A percentile compares a stretch with the other conserved stretches of the same genome.
phyloP scores from a whole-genome alignment of 148 eudicot genomes.

The Rhododendron kiyosumense region DNA sequence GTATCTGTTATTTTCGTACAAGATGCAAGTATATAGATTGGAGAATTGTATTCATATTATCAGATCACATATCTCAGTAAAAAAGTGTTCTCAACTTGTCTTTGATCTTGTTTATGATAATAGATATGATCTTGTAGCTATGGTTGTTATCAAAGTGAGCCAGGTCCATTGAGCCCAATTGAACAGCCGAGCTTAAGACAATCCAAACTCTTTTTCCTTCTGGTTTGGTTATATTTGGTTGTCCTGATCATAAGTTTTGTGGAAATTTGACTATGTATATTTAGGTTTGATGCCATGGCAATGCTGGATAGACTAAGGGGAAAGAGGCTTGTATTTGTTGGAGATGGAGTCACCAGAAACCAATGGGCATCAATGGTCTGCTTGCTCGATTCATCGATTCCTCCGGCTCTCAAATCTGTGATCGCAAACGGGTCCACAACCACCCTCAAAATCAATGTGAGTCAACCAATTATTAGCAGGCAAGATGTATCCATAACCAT shows the following conservation, averaged over 20 bases:
- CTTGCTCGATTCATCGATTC: background rate
- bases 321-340: slow-evolving; percentile 13
- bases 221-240: background rate
- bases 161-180: background rate
- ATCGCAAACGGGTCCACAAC: background rate
- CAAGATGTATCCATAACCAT: background rate
- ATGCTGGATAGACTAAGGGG: slow-evolving; percentile 15
- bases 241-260: background rate
- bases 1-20: no score
- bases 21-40: no score
- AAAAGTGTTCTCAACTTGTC: no score
- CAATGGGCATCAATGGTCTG: slow-evolving; percentile 16
- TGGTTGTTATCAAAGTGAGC: no score
- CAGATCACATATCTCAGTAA: no score
- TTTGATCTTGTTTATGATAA: no score
- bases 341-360: slow-evolving; percentile 4
- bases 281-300: slow-evolving; percentile 12
- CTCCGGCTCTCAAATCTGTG: background rate
- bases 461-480: background rate
- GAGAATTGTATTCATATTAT: no score
- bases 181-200: background rate
- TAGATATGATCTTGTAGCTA: no score
- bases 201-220: background rate
- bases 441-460: slow-evolving; percentile 3
- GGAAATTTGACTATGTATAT: background rate